These are phyloP conservation scores for Helotiales sp. DNA, from an alignment of 2,329 filamentous ascomycete species.

Conservation along the genomic window DNA sequence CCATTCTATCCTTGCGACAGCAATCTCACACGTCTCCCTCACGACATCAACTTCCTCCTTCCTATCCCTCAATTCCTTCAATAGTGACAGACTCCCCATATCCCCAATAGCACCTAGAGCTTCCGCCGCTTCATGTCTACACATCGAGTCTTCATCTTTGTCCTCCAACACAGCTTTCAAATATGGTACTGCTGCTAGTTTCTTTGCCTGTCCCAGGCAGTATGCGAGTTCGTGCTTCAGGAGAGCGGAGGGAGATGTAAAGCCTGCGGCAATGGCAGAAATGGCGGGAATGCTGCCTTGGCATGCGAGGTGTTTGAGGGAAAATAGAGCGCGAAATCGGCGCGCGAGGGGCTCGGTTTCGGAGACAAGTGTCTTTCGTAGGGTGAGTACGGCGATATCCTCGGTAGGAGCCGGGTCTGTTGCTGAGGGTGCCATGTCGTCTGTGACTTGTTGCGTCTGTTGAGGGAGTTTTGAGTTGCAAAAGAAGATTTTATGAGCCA, in stretches of 20 bases:
- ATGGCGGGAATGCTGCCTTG: conserved; percentile 60
- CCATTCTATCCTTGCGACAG: conserved; percentile 92
- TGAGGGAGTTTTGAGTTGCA: not conserved
- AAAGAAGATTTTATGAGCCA: not conserved
- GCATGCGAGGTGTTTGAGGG: conserved; percentile 88
- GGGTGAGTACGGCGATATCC: conserved; percentile 41
- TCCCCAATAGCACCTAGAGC: conserved; percentile 87
- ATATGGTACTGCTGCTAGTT: conserved; percentile 70
- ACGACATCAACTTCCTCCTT: conserved; percentile 76
- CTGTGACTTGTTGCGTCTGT: not conserved
- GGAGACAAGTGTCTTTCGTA: conserved; percentile 76
- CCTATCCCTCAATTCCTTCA: conserved; percentile 74
- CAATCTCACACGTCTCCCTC: conserved; percentile 96
- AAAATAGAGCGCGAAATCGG: conserved; percentile 96
- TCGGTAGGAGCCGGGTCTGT: conserved; percentile 26
- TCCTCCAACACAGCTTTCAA: conserved; percentile 75
- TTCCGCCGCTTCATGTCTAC: conserved; percentile 93
- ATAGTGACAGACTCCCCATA: conserved; percentile 68
- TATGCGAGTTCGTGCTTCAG: conserved; percentile 97
- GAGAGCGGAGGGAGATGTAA: conserved; percentile 81
- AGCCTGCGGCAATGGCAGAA: conserved; percentile 84
- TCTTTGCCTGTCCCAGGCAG: conserved; percentile 88
- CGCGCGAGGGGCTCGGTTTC: conserved; percentile 81
- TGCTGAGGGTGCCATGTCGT: conserved; percentile 36
- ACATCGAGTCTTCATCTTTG: conserved; percentile 87